Percentiles rank a stretch among this genome's conserved stretches.
Conservation (phyloP, 2,329 filamentous ascomycete genomes). For the Sarocladiaceae sp. region DNA sequence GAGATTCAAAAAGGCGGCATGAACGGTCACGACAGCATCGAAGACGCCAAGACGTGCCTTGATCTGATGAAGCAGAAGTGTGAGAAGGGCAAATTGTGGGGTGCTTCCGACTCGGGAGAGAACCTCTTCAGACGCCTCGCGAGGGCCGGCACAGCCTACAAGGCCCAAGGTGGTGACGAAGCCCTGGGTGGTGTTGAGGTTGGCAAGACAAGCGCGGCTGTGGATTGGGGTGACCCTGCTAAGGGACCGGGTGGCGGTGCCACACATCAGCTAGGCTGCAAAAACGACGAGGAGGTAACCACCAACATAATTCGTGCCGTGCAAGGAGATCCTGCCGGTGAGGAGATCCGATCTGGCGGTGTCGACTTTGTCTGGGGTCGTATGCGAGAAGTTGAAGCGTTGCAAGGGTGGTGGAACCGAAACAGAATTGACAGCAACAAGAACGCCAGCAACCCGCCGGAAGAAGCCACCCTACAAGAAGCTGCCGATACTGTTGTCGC, state of each 20-base stretch:
- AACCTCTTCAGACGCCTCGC: slow-evolving; percentile 82
- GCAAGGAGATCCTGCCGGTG: slow-evolving; percentile 50
- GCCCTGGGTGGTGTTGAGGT: slow-evolving; percentile 50
- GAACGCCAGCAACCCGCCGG: slow-evolving; percentile 26
- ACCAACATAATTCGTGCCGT: slow-evolving; percentile 51
- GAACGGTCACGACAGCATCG: slow-evolving; percentile 79
- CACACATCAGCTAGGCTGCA: slow-evolving; percentile 50
- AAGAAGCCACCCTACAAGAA: slow-evolving; percentile 6
- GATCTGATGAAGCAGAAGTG: slow-evolving; percentile 95
- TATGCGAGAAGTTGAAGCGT: slow-evolving; percentile 58
- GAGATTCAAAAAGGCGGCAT: slow-evolving; percentile 80
- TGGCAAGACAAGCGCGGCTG: slow-evolving; percentile 63
- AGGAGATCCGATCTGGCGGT: slow-evolving; percentile 51
- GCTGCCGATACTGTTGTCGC: slow-evolving; percentile 11
- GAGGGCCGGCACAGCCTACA: slow-evolving; percentile 55
- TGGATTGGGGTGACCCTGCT: slow-evolving; percentile 83
- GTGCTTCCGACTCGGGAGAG: slow-evolving; percentile 72
- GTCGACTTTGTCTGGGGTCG: slow-evolving; percentile 63
- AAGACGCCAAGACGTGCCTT: slow-evolving; percentile 85
- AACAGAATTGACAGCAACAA: slow-evolving; percentile 34
- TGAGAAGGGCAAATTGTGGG: slow-evolving; percentile 85
- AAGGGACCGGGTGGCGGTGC: slow-evolving; percentile 52
- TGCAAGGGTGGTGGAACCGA: slow-evolving; percentile 62
- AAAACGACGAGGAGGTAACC: slow-evolving; percentile 52
- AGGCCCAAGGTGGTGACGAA: slow-evolving; percentile 50